Percentiles rank a stretch among this genome's conserved stretches.
phyloP scores from a whole-genome alignment of 2,329 filamentous ascomycete species.

The Diaporthe ampelina region DNA sequence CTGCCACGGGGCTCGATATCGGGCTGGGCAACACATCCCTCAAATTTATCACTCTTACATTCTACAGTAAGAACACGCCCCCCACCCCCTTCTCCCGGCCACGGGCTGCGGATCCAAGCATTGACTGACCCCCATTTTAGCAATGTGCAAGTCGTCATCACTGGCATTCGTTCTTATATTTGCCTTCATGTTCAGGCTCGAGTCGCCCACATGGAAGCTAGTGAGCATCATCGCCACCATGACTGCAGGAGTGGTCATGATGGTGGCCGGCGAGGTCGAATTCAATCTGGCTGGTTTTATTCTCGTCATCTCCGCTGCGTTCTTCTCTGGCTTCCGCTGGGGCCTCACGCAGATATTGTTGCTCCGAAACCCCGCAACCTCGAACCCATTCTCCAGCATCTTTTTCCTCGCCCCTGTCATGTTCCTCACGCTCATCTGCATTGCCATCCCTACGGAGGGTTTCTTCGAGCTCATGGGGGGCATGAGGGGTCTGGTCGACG shows the following conservation, averaged over 20 bases:
- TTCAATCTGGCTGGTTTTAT: constrained; percentile 90
- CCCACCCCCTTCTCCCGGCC: neutral
- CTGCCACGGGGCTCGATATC: constrained; percentile 94
- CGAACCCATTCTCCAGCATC: constrained; percentile 96
- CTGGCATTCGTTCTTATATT: constrained; percentile 96
- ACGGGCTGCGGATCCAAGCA: too few species aligned
- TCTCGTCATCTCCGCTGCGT: constrained; percentile 92
- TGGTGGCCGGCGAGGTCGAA: constrained; percentile 95
- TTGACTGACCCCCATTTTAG: constrained; percentile 55
- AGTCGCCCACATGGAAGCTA: constrained; percentile 87
- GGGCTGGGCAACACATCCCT: constrained; percentile 95
- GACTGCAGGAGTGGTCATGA: constrained; percentile 95
- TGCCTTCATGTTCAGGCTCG: constrained; percentile 92
- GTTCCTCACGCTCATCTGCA: constrained; percentile 84
- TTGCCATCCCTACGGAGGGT: constrained; percentile 90
- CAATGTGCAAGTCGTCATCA: constrained; percentile 99
- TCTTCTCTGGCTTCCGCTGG: constrained; percentile 98
- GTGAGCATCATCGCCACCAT: constrained; percentile 91
- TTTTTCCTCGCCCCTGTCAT: constrained; percentile 98
- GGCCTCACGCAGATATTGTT: constrained; percentile 97
- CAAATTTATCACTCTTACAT: constrained; percentile 96
- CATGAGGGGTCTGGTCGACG: constrained; percentile 71
- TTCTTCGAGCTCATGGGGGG: constrained; percentile 77
- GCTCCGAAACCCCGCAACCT: constrained; percentile 92
- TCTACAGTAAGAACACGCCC: constrained; percentile 77